Evolutionary conservation across 306 rosid species (phyloP), one percentile per base, ranked within the genome.

Genomic region (Rubus parviflorus): DNA sequence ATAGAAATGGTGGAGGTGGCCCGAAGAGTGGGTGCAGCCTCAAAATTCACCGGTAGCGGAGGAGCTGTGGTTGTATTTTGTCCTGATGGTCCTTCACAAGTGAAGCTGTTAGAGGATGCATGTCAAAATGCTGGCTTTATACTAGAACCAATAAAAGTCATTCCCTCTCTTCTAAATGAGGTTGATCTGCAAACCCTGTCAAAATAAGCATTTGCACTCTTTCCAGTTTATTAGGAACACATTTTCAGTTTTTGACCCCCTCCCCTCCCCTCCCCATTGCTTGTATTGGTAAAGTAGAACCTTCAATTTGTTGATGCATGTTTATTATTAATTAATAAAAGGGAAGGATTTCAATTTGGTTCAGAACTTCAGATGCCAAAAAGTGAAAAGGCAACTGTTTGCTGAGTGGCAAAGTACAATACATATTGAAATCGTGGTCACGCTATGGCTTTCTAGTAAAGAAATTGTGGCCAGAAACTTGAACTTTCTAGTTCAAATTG

Each of bases 21-120:
- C 8, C 85, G 96, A 62, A 82, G 87, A 68, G 89, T 91, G 60
- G 99, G 97, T 23, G 99, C 99, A 23, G 96, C 97, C 4, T 90
- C 99, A 7, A 95, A 92, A 77, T 95, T 95, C 84, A 95, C 99
- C 1, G 99, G 99, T 20, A 95, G 99, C 8, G 99, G 97, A 54
- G 99, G 99, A 82, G 99, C 97, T 61, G 88, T 95, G 6, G 91
- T 90, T 25, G 97, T 88, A 46, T 92, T 83, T 74, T 95, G 97
- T 74, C 97, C 97, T 0, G 77, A 86, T 15, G 99, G 99, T 52
- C 58, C 84, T 66, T 81, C 86, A 58, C 99, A 92, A 84, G 94
- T 81, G 83, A 81, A 87, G 86, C 96, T 75, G 58, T 83, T 95
- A 43, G 90, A 92, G 85, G 89, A 87, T 37, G 92, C 83, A 66